Evolutionary conservation across 2,329 filamentous ascomycete species (phyloP), one percentile per base, ranked within the genome.

Genomic region (Pseudocercospora fuligena): DNA sequence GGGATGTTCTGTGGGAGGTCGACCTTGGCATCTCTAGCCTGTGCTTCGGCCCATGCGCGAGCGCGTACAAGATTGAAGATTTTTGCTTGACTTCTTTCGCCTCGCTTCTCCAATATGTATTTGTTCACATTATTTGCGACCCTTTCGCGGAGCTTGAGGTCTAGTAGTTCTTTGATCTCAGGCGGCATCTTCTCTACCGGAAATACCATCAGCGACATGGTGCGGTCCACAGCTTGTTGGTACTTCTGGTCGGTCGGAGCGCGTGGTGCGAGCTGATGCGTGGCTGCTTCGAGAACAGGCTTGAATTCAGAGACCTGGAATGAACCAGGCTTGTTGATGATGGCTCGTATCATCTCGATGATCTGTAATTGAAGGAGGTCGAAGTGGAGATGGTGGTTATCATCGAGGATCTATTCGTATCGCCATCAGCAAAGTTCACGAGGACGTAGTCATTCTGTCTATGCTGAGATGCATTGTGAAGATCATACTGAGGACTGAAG

Each of bases 41-140:
- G 85, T 19, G 84, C 83, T 79, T 98, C 94, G 9, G 92, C 90
- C 93, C 94, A 99, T 0, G 90, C 89, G 64, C 94, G 88, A 76
- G 97, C 86, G 74, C 90, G 90, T 47, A 97, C 89, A 2, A 99
- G 84, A 70, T 91, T 88, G 64, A 91, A 87, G 70, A 99, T 92
- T 27, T 92, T 91, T 12, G 94, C 91, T 78, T 97, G 92, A 68
- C 90, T 88, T 68, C 89, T 86, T 72, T 89, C 84, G 23, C 90
- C 90, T 76, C 94, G 90, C 60, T 86, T 89, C 64, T 87, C 84
- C 27, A 98, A 82, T 61, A 99, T 93, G 11, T 93, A 92, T 79
- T 93, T 90, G 77, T 99, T 99, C 62, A 99, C 95, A 72, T 87
- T 87, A 68, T 90, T 89, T 4, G 95, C 95, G n/a, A 97, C 93